These are phyloP conservation scores for Gamsiella multidivaricata DNA, from an alignment of 192 early-diverging fungal genomes.

Conservation along the genomic window DNA sequence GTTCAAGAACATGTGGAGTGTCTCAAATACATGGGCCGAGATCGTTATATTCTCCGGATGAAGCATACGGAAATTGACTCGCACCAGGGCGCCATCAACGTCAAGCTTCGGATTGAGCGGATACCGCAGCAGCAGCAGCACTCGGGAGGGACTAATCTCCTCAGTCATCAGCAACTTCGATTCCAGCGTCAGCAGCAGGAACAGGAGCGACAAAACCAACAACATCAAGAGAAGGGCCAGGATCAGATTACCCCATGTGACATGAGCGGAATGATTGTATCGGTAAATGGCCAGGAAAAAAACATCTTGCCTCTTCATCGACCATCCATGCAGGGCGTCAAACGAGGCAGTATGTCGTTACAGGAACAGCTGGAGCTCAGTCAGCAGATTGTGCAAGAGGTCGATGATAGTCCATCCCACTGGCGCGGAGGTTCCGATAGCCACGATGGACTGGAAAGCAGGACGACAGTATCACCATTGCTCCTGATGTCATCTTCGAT, in stretches of 20 bases:
- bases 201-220: conserved; percentile 1
- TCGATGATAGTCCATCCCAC: conserved; percentile 13
- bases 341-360: conserved; percentile 36
- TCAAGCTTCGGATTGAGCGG: conserved; percentile 47
- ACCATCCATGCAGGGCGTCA: conserved; percentile 10
- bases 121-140: conserved; percentile 26
- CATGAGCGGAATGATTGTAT: conserved; percentile 24
- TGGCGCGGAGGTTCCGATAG: conserved; percentile 24
- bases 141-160: conserved; percentile 18
- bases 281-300: conserved; percentile 48
- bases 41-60: conserved; percentile 49
- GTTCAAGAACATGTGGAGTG: conserved; percentile 53
- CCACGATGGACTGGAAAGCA: conserved; percentile 12
- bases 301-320: conserved; percentile 28
- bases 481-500: conserved; percentile 51
- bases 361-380: conserved; percentile 51
- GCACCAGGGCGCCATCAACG: conserved; percentile 38
- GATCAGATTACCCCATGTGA: neutral
- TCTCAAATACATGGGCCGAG: conserved; percentile 50
- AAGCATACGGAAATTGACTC: conserved; percentile 42
- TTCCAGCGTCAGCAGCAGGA: conserved; percentile 33
- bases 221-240: neutral
- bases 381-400: conserved; percentile 49
- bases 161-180: conserved; percentile 32
- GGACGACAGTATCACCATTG: conserved; percentile 30